Conservation (phyloP, 1,139 yeast genomes). For the Hemisphaericaspora xylofermentans region DNA sequence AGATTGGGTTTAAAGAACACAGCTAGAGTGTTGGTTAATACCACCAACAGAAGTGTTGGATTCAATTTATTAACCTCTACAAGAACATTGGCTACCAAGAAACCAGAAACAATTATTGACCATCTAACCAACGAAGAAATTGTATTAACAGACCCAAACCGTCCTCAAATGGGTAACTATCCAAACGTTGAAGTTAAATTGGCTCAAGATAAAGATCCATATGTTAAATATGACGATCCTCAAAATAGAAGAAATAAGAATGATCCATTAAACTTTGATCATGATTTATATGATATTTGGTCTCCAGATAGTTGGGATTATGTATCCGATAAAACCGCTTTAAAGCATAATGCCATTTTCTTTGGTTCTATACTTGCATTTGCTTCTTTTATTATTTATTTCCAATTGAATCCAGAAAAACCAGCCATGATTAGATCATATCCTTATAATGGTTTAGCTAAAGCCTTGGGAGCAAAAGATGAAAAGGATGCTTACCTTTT, state of each 20-base stretch:
- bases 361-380: constrained; percentile 56
- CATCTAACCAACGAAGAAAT: constrained; percentile 42
- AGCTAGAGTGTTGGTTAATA: neutral
- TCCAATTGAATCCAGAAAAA: constrained; percentile 68
- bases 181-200: constrained; percentile 45
- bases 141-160: constrained; percentile 43
- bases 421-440: constrained; percentile 76
- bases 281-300: constrained; percentile 81
- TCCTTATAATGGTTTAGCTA: constrained; percentile 75
- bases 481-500: constrained; percentile 47
- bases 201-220: constrained; percentile 68
- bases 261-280: constrained; percentile 70
- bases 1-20: constrained; percentile 25
- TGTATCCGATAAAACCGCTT: constrained; percentile 62
- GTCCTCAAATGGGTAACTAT: constrained; percentile 48
- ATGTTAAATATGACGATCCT: constrained; percentile 73
- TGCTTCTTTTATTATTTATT: constrained; percentile 53
- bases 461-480: constrained; percentile 64
- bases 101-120: constrained; percentile 35
- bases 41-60: constrained; percentile 1
- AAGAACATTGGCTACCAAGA: constrained; percentile 12
- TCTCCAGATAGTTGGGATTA: constrained; percentile 74
- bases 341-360: constrained; percentile 52
- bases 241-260: constrained; percentile 78
- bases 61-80: neutral